Evolutionary conservation across 208 protist species (phyloP), one percentile per base, ranked within the genome.

Genomic region (Novymonas esmeraldas): DNA sequence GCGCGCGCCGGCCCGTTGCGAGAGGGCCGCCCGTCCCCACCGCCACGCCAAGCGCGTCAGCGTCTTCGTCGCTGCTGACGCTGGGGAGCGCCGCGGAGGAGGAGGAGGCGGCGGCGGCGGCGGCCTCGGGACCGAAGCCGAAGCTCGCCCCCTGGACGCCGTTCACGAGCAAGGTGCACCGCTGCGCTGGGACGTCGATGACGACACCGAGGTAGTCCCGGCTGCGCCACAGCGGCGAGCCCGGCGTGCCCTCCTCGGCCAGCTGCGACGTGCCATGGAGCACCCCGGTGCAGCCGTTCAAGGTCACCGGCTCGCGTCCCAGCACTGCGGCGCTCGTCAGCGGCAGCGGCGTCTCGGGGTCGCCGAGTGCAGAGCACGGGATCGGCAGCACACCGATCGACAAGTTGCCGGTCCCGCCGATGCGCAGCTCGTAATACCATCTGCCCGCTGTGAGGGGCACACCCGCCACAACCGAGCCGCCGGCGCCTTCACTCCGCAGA

Each of bases 391-490:
- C 90, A 39, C 93, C 93, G 48, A 97, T 69, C 46, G 71, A 88
- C 1, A 94, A 52, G 64, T 90, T 79, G 33, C 89, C 89, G 0
- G 63, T 64, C 2, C 77, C 81, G 33, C 76, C 79, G 33, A 95
- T 82, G 18, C 82, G 76, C 59, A 93, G 61, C 78, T 97, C 93
- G 81, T 87, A 97, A 67, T 97, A 97, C 91, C 93, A 97, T 55
- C 60, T 56, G 29, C 91, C 93, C 2, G 42, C 50, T 29, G 73
- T 78, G 34, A 97, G 78, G n/a, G 84, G 73, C 31, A 82, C 68
- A 24, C 75, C 78, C 5, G 83, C 80, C 24, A 93, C 74, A 29
- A 95, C 58, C 3, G 89, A 79, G 16, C 61, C 74, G 16, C 65
- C 59, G 3, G 65, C 55, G 45, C 61, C 65, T 38, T 87, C 82